A percentile compares a stretch with the other conserved stretches of the same genome.
phyloP scores from a whole-genome alignment of 2,329 filamentous ascomycete genomes.

The Penicillium sp. region DNA sequence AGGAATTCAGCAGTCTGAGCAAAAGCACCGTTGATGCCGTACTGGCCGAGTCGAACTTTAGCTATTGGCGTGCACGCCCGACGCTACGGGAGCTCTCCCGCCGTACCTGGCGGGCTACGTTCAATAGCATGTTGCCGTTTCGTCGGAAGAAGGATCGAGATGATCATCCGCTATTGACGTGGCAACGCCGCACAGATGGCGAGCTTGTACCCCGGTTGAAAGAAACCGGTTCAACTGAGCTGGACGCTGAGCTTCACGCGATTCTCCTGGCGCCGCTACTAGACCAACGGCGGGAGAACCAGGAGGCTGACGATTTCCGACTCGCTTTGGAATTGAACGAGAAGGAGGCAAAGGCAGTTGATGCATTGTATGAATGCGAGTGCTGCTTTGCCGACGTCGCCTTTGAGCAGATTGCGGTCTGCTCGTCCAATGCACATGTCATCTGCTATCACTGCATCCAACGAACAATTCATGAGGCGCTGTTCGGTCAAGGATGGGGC shows the following conservation, averaged over 20 bases:
- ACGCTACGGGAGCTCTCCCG: constrained; percentile 48
- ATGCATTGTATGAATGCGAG: constrained; percentile 53
- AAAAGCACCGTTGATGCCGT: constrained; percentile 52
- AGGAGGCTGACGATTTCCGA: constrained; percentile 42
- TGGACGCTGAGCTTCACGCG: constrained; percentile 48
- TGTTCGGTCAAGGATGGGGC: constrained; percentile 92
- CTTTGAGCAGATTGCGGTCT: constrained; percentile 53
- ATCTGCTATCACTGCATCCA: constrained; percentile 74
- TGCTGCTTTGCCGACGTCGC: constrained; percentile 53
- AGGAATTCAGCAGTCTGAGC: constrained; percentile 50
- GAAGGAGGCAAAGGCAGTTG: constrained; percentile 45
- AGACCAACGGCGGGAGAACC: constrained; percentile 39
- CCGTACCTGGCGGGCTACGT: constrained; percentile 51
- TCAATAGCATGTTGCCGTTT: constrained; percentile 49
- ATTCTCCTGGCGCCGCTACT: constrained; percentile 45
- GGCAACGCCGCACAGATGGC: constrained; percentile 42
- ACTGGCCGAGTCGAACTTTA: constrained; percentile 53
- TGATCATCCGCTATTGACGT: constrained; percentile 45
- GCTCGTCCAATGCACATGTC: constrained; percentile 48
- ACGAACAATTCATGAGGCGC: constrained; percentile 78
- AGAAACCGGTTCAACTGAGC: constrained; percentile 48
- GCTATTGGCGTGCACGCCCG: constrained; percentile 49
- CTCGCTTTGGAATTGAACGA: constrained; percentile 50
- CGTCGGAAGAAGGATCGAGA: constrained; percentile 46
- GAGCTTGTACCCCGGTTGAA: constrained; percentile 42